Percentiles rank a stretch among this genome's conserved stretches.
Evolutionary conservation across 2,329 filamentous ascomycete species (phyloP).

Genomic region (Hymenotorrendiella dingleyae): DNA sequence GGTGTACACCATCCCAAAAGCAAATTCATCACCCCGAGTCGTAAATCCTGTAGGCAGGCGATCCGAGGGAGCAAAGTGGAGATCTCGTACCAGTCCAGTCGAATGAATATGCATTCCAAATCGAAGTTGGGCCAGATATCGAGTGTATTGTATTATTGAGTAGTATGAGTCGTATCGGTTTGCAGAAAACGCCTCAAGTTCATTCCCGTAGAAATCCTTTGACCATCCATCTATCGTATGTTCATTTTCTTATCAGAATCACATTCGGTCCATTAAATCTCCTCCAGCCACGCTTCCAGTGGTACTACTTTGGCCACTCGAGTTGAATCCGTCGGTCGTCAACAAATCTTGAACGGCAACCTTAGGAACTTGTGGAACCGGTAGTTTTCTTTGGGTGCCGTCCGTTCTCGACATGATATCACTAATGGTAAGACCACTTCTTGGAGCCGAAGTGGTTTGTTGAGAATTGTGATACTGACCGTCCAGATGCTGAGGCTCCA

Average conservation of each 20-base stretch:
- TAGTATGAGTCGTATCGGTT: not conserved
- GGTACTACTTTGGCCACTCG: slow-evolving; percentile 71
- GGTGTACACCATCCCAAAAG: slow-evolving; percentile 15
- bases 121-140: not conserved
- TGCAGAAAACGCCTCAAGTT: slow-evolving; percentile 5
- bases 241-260: slow-evolving; percentile 5
- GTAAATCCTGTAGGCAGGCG: not conserved
- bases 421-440: slow-evolving; percentile 71
- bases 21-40: not conserved
- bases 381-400: slow-evolving; percentile 82
- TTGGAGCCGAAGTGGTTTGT: slow-evolving; percentile 38
- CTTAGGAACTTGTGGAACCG: slow-evolving; percentile 85
- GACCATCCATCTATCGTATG: slow-evolving; percentile 6
- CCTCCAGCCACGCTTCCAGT: slow-evolving; percentile 71
- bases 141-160: not conserved
- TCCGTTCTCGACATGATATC: slow-evolving; percentile 91
- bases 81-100: slow-evolving; percentile 2
- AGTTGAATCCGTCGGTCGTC: slow-evolving; percentile 54
- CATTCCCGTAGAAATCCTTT: slow-evolving; percentile 12
- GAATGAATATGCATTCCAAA: not conserved
- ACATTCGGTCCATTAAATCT: slow-evolving; percentile 55
- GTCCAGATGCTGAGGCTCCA: slow-evolving; percentile 45
- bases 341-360: slow-evolving; percentile 82
- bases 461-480: slow-evolving; percentile 42
- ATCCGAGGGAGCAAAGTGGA: slow-evolving; percentile 6